Evolutionary conservation across 2,329 filamentous ascomycete genomes (phyloP).

Genomic region (Diaporthe australafricana): DNA sequence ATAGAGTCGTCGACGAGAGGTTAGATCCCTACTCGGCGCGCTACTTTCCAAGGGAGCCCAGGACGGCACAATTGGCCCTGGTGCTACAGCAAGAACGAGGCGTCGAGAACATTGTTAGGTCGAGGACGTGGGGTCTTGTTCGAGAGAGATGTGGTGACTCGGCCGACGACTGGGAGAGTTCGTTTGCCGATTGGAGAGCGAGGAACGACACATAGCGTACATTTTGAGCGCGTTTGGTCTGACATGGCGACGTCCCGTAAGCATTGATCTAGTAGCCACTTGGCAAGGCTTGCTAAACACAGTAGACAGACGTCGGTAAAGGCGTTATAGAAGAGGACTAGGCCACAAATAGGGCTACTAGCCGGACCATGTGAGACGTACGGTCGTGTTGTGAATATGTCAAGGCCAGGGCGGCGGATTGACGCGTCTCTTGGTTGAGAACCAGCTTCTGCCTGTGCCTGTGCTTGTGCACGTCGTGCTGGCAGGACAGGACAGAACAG

Average conservation of each 20-base stretch:
- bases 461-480: no score
- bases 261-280: background rate
- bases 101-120: constrained; percentile 83
- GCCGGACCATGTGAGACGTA: background rate
- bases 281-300: no score
- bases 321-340: background rate
- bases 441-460: no score
- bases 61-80: constrained; percentile 82
- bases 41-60: constrained; percentile 82
- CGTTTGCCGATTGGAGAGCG: constrained; percentile 71
- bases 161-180: constrained; percentile 72
- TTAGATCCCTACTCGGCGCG: constrained; percentile 91
- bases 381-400: background rate
- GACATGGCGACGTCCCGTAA: background rate
- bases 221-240: background rate
- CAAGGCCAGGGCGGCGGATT: no score
- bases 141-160: constrained; percentile 77
- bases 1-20: constrained; percentile 85
- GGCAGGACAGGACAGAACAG: no score
- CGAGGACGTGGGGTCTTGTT: constrained; percentile 84
- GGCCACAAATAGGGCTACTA: background rate
- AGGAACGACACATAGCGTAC: constrained; percentile 35
- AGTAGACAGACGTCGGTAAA: background rate
- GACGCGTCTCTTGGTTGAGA: no score
- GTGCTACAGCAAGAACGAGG: constrained; percentile 80